A percentile compares a stretch with the other conserved stretches of the same genome.
Evolutionary conservation across 2,329 filamentous ascomycete genomes (phyloP).

Genomic region (Alternaria tenuissima): DNA sequence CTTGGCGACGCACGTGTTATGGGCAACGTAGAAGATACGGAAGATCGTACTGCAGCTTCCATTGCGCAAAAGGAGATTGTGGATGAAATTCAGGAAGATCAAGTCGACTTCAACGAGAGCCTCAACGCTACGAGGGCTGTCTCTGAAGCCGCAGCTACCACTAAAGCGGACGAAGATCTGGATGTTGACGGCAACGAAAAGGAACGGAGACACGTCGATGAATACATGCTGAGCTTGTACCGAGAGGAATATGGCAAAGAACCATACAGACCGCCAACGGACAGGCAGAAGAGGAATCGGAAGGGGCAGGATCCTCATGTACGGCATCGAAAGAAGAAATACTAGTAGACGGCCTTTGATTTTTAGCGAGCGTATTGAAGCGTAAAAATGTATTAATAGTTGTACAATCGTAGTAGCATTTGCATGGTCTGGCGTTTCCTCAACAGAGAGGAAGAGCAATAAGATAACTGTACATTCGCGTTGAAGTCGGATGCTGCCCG

Average conservation of each 20-base stretch:
- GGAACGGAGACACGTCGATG: slow-evolving; percentile 43
- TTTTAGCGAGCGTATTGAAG: slow-evolving; percentile 4
- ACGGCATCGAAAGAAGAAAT: slow-evolving; percentile 39
- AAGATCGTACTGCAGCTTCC: slow-evolving; percentile 88
- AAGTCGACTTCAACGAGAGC: slow-evolving; percentile 52
- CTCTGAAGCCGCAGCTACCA: slow-evolving; percentile 26
- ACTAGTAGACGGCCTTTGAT: slow-evolving; percentile 17
- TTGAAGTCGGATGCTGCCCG: neutral
- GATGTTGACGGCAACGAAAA: slow-evolving; percentile 28
- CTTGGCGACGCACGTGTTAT: slow-evolving; percentile 69
- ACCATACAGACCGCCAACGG: slow-evolving; percentile 42
- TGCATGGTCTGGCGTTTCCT: slow-evolving; percentile 7
- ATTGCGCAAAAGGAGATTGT: slow-evolving; percentile 87
- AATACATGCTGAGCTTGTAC: slow-evolving; percentile 45
- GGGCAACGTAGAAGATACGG: slow-evolving; percentile 88
- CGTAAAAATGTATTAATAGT: neutral
- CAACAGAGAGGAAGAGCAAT: neutral
- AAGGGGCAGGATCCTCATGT: slow-evolving; percentile 46
- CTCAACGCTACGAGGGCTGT: slow-evolving; percentile 36
- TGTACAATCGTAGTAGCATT: slow-evolving; percentile 6
- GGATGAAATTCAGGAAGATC: slow-evolving; percentile 60
- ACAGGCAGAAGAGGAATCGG: slow-evolving; percentile 41
- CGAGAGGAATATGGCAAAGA: slow-evolving; percentile 46
- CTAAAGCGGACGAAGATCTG: slow-evolving; percentile 25
- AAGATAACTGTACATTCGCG: neutral